Evolutionary conservation across 805 yeast genomes (phyloP).

Genomic region (Wickerhamiella alocasiicola): DNA sequence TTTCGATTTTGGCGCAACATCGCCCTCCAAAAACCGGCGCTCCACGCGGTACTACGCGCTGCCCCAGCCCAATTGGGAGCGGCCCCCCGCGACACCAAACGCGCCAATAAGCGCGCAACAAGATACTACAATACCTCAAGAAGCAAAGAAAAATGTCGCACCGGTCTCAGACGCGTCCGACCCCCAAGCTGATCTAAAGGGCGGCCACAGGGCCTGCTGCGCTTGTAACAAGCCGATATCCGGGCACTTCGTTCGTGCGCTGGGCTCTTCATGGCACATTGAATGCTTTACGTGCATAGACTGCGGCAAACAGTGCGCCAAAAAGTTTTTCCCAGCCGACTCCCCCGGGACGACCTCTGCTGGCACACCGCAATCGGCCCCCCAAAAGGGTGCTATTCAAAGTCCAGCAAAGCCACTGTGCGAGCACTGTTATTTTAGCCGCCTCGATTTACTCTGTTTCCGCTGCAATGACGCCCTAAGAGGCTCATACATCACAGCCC

Average conservation of each 20-base stretch:
- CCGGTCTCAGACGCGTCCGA: not conserved
- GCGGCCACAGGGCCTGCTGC: slow-evolving; percentile 31
- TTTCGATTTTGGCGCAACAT: slow-evolving; percentile 5
- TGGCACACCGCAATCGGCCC: not conserved
- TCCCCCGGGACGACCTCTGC: slow-evolving; percentile 11
- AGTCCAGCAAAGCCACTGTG: slow-evolving; percentile 70
- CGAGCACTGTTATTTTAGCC: slow-evolving; percentile 82
- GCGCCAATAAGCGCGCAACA: slow-evolving; percentile 3
- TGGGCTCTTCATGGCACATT: slow-evolving; percentile 67
- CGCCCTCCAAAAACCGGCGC: slow-evolving; percentile 3
- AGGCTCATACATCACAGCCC: slow-evolving; percentile 88
- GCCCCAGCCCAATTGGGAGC: slow-evolving; percentile 11
- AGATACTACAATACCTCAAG: not conserved
- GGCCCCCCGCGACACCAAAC: too few relatives aligned
- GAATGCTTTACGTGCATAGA: slow-evolving; percentile 79
- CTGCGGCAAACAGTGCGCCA: slow-evolving; percentile 68
- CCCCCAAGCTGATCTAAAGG: slow-evolving; percentile 7
- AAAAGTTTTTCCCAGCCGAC: slow-evolving; percentile 77
- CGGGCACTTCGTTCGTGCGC: slow-evolving; percentile 78
- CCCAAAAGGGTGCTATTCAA: too few relatives aligned
- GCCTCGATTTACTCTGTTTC: slow-evolving; percentile 73
- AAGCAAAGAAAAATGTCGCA: slow-evolving; percentile 34
- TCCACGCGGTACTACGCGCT: slow-evolving; percentile 8
- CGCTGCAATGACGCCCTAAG: slow-evolving; percentile 76
- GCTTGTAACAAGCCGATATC: slow-evolving; percentile 41